phyloP scores from a whole-genome alignment of 2,329 filamentous ascomycete species.

The Pyricularia sp. region DNA sequence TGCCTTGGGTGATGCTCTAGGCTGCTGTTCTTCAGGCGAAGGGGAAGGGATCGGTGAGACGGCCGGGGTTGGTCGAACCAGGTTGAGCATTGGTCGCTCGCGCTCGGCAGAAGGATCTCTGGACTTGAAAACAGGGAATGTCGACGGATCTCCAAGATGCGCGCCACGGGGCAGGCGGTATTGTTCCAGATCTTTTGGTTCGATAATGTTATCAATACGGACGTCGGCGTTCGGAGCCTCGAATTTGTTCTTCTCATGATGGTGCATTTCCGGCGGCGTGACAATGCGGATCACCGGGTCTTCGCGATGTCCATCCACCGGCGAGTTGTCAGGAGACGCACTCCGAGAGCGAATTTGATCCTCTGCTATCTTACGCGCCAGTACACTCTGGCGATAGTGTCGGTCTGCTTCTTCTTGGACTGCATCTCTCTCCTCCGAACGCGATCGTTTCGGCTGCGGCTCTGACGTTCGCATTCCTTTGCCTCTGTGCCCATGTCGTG shows the following conservation, averaged over 20 bases:
- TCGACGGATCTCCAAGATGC: slow-evolving; percentile 11
- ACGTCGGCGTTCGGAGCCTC: slow-evolving; percentile 52
- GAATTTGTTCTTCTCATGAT: slow-evolving; percentile 34
- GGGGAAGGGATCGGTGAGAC: slow-evolving; percentile 28
- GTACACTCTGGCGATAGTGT: slow-evolving; percentile 41
- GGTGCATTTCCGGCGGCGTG: slow-evolving; percentile 40
- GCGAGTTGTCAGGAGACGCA: slow-evolving; percentile 36
- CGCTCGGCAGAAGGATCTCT: slow-evolving; percentile 42
- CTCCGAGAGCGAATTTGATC: slow-evolving; percentile 41
- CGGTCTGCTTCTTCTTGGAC: slow-evolving; percentile 45
- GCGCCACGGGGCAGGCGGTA: slow-evolving; percentile 18
- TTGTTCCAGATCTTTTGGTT: slow-evolving; percentile 33
- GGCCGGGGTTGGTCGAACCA: slow-evolving; percentile 46
- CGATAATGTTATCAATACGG: slow-evolving; percentile 43
- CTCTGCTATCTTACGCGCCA: slow-evolving; percentile 39
- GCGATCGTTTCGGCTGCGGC: slow-evolving; percentile 14
- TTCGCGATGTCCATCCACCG: slow-evolving; percentile 40
- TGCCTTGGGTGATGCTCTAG: not conserved
- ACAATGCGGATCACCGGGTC: slow-evolving; percentile 33
- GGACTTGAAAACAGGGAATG: slow-evolving; percentile 24
- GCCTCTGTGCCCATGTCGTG: slow-evolving; percentile 19
- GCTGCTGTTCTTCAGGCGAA: slow-evolving; percentile 25
- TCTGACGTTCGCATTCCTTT: slow-evolving; percentile 18
- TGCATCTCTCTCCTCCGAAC: slow-evolving; percentile 11
- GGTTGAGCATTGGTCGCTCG: slow-evolving; percentile 44